Conservation (phyloP, 345 rosid genomes). For the Passiflora organensis region DNA sequence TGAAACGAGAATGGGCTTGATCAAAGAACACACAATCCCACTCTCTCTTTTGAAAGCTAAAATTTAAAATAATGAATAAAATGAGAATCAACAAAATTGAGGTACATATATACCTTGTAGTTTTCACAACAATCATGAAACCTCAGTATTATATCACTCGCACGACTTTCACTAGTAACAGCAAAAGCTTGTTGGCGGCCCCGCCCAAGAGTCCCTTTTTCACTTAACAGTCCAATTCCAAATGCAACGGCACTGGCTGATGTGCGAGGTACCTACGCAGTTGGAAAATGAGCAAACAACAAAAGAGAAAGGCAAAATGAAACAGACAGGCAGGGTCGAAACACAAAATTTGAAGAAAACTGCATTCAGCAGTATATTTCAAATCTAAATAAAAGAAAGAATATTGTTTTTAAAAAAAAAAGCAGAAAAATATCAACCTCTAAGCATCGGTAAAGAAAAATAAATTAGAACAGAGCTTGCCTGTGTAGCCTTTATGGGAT, state of each 20-base stretch:
- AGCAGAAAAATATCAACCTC: not conserved
- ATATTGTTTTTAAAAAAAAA: not conserved
- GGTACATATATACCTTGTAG: constrained; percentile 60
- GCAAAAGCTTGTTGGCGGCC: constrained; percentile 77
- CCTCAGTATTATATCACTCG: constrained; percentile 76
- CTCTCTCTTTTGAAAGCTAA: too few species aligned
- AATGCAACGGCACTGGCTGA: constrained; percentile 98
- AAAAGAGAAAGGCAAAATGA: not conserved
- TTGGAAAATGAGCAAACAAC: not conserved
- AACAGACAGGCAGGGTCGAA: not conserved
- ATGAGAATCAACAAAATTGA: not conserved
- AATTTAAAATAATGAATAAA: too few species aligned
- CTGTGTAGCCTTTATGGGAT: constrained; percentile 75
- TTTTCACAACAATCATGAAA: constrained; percentile 78
- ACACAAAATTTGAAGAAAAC: too few species aligned
- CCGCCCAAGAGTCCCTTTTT: constrained; percentile 74
- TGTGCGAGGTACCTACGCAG: constrained; percentile 73
- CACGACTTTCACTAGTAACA: constrained; percentile 87
- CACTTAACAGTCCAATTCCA: constrained; percentile 91
- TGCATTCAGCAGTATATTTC: not conserved
- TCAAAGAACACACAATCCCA: too few species aligned
- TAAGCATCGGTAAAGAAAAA: not conserved
- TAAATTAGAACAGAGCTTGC: constrained; percentile 27
- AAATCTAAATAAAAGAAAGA: not conserved
- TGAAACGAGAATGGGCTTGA: too few species aligned